Percentiles rank a stretch among this genome's conserved stretches.
Conservation (phyloP, 495 filamentous ascomycete species). For the Xylaria castorea region DNA sequence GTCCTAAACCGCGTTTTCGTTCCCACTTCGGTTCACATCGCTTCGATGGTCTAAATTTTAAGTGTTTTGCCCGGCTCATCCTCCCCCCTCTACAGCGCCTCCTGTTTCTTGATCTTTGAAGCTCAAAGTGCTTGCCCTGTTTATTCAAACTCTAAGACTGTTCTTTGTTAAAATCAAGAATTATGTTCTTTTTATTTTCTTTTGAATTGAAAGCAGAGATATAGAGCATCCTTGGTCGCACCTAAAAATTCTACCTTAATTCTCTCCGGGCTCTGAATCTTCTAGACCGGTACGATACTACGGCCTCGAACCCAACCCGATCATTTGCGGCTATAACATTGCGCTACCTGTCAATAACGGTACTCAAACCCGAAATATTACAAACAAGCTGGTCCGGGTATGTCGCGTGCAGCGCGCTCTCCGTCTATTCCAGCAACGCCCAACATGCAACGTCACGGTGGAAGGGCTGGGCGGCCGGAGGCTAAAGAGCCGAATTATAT, state of each 20-base stretch:
- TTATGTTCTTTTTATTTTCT: background rate
- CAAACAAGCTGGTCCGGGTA: conserved; percentile 16
- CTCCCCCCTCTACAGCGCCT: background rate
- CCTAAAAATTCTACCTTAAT: conserved; percentile 1
- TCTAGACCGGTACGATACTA: background rate
- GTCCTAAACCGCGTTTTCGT: conserved; percentile 32
- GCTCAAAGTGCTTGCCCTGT: background rate
- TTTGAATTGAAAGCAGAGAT: background rate
- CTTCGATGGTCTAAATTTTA: conserved; percentile 12
- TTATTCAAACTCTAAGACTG: background rate
- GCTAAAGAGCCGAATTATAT: conserved; percentile 28
- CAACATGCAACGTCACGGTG: conserved; percentile 29
- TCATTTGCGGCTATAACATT: background rate
- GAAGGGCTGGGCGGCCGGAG: conserved; percentile 22
- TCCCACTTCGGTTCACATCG: conserved; percentile 23
- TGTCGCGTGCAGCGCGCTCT: conserved; percentile 30
- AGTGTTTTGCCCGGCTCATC: conserved; percentile 4
- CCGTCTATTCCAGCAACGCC: conserved; percentile 30
- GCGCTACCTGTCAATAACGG: background rate
- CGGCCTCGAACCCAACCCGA: background rate
- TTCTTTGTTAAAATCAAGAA: background rate
- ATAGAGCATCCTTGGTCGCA: background rate
- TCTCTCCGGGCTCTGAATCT: background rate
- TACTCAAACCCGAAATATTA: background rate
- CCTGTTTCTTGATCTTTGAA: background rate